Base-by-base conservation (phyloP, 2,329 filamentous ascomycete genomes). In the Pezicula radicicola region DNA sequence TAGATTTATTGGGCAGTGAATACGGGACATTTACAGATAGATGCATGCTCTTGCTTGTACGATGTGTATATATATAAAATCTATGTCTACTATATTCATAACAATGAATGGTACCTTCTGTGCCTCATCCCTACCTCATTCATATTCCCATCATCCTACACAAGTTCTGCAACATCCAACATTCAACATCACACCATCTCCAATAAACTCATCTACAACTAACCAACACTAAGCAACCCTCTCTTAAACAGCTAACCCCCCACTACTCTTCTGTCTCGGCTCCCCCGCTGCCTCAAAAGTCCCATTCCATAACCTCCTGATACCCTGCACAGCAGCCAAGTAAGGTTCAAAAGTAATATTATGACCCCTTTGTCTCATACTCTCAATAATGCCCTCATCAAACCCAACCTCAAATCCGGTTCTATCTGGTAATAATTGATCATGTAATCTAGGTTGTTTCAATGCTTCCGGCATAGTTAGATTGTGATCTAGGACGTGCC, bases 231-330 rank as follows among this genome's bases (percentile, higher is more conserved):
- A 19, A 19, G 19, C 6, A 10, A 4, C 28, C 28, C 6, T 44
- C 36, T 13, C 33, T 25, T 52, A 55, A 18, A 55, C 50, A 18
- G 51, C 49, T 15, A 60, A 43, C 3, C 61, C 61, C 2, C 56
- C 60, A 53, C 57, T 89, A 62, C 87, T 84, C 60, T 72, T 67
- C 75, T 92, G 89, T 55, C 90, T 80, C 21, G 87, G 87, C 68
- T 95, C 91, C 1, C 84, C 81, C 1, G 83, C 89, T 3, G 89
- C 88, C 72, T 93, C 88, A 66, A 94, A 95, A 0, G 76, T 80
- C 0, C 88, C 89, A 61, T 88, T 84, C 0, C 63, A 64, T 45
- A 82, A 60, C 50, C 81, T 70, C 41, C 79, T 75, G 50, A 97
- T 68, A 0, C 81, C 86, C 69, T 96, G 90, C 3, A 88, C 88